Base-by-base conservation (phyloP, 495 filamentous ascomycete species). In the Aspergillus bridgeri region DNA sequence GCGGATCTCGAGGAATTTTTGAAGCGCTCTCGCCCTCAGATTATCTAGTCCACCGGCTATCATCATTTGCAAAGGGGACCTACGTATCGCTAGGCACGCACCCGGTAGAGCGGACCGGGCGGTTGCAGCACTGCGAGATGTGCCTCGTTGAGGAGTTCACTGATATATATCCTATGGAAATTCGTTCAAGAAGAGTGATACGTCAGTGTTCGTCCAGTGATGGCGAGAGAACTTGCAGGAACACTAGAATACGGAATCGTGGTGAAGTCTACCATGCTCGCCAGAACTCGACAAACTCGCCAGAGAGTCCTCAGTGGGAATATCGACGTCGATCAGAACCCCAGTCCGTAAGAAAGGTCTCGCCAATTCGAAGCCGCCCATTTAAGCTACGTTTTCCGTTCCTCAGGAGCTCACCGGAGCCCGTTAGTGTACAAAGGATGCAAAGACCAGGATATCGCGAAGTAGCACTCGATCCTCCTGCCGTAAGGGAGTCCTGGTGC, bases 161-260 rank as follows among this genome's bases (percentile, higher is more conserved):
- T 29, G 55, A 63, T 25, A 19, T 56, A 42, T 56, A 56, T 57
- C 42, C 54, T 38, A 57, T 60, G 53, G 62, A 67, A 56, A 51
- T 61, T 43, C 61, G 62, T 53, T 62, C 52, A 47, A 65, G 49
- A 60, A 61, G 61, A 42, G 42, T 67, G 5, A 60, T 60, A 48
- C 54, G 49, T 33, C 50, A 51, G 20, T 56, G 53, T 46, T 18
- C 59, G 20, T 56, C 58, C 22, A 59, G 52, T 20, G 54, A 58
- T 24, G 52, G 57, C 19, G 48, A n/a, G 13, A 42, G 49, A 20
- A 25, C 54, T 48, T 57, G 54, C 54, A 50, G 24, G 24, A 58
- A 53, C 19, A 51, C 57, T 13, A 23, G 42, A 33, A 22, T 56
- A 13, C 45, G 58, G 42, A 57, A 64, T 42, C 33, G 43, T 43